Conservation (phyloP, 345 rosid genomes). For the Eutrema japonicum region DNA sequence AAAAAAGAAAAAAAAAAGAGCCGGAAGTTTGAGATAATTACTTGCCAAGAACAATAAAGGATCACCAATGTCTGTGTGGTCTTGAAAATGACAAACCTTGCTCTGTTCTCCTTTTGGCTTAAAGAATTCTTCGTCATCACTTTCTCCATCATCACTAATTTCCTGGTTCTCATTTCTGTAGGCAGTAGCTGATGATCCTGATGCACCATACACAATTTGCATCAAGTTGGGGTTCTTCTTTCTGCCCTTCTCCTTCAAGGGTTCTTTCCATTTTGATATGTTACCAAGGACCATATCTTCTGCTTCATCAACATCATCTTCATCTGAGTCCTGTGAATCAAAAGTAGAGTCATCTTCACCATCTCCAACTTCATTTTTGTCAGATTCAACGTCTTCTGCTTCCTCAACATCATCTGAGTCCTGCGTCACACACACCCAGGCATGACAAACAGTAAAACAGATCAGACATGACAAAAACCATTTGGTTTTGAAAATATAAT, state of each 20-base stretch:
- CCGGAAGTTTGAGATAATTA: neutral
- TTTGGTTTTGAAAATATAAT: neutral
- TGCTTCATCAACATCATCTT: slow-evolving; percentile 12
- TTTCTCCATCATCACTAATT: slow-evolving; percentile 58
- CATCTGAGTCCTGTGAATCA: slow-evolving; percentile 9
- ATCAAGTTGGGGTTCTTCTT: slow-evolving; percentile 63
- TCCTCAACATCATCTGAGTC: slow-evolving; percentile 47
- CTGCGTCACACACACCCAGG: slow-evolving; percentile 46
- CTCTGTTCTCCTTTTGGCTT: slow-evolving; percentile 77
- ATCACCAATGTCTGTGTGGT: slow-evolving; percentile 12
- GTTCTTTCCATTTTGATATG: slow-evolving; percentile 81
- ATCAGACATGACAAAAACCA: slow-evolving; percentile 5
- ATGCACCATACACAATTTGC: slow-evolving; percentile 82
- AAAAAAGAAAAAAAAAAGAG: neutral
- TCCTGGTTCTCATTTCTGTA: slow-evolving; percentile 48
- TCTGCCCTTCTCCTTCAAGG: slow-evolving; percentile 61
- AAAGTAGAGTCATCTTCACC: slow-evolving; percentile 8
- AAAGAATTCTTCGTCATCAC: slow-evolving; percentile 77
- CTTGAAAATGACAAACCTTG: slow-evolving; percentile 55
- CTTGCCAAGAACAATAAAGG: slow-evolving; percentile 7
- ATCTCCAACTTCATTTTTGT: slow-evolving; percentile 36
- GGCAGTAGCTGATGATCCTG: slow-evolving; percentile 48
- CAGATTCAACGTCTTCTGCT: slow-evolving; percentile 15
- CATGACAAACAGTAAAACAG: slow-evolving; percentile 6
- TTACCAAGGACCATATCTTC: slow-evolving; percentile 66